A percentile compares a stretch with the other conserved stretches of the same genome.
Conservation (phyloP, 192 early-diverging fungal genomes). For the Entomortierella parvispora region DNA sequence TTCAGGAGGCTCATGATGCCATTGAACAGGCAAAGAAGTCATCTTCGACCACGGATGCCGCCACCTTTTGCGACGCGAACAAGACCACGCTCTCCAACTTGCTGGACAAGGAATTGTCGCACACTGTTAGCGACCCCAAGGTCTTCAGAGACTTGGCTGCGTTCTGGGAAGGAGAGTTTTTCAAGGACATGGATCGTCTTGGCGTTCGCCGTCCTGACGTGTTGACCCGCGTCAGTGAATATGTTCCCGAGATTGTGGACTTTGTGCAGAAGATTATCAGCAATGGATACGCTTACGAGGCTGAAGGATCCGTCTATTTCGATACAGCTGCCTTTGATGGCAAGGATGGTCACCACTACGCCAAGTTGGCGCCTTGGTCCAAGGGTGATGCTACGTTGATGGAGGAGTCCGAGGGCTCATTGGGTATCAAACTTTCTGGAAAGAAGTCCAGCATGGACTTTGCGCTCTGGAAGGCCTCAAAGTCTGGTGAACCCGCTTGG, state of each 20-base stretch:
- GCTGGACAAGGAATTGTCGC: conserved; percentile 65
- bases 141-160: conserved; percentile 94
- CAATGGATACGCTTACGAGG: conserved; percentile 96
- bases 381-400: conserved; percentile 82
- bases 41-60: conserved; percentile 57
- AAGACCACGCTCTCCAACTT: conserved; percentile 60
- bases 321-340: conserved; percentile 87
- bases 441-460: conserved; percentile 87
- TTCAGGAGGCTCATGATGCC: conserved; percentile 55
- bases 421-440: conserved; percentile 71
- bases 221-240: conserved; percentile 95
- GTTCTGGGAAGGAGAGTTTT: conserved; percentile 94
- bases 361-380: conserved; percentile 93
- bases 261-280: conserved; percentile 93
- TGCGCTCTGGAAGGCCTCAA: conserved; percentile 95
- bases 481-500: conserved; percentile 96
- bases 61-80: conserved; percentile 60
- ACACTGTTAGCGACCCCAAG: conserved; percentile 84
- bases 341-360: conserved; percentile 87
- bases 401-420: conserved; percentile 92
- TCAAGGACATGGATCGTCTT: conserved; percentile 92
- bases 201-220: conserved; percentile 89
- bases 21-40: conserved; percentile 57
- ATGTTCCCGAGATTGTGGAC: conserved; percentile 90
- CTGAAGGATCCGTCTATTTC: conserved; percentile 95